Evolutionary conservation across 2,329 filamentous ascomycete species (phyloP), one percentile per base, ranked within the genome.

Genomic region (Grosmannia penicillata): DNA sequence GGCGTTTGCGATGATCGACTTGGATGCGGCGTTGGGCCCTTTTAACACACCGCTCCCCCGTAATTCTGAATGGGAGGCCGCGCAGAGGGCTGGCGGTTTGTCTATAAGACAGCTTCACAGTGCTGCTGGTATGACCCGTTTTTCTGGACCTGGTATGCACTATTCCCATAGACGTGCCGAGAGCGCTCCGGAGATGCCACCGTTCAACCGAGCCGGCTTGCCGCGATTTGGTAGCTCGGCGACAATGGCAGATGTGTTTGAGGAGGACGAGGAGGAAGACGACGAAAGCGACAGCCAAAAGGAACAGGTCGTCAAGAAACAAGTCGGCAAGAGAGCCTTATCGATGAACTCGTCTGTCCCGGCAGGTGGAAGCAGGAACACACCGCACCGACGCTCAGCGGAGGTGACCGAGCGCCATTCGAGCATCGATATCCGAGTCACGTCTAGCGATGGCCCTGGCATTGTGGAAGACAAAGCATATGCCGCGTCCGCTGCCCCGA

Each of bases 11-110:
- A 80, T 95, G 56, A 93, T 98, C 45, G 91, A 98, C 56, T 64
- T 98, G 30, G 91, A 98, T 59, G 89, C 87, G 15, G 91, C 89
- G 21, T 68, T 96, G 2, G 87, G 86, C 2, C 86, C 89, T 0
- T 93, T 94, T 57, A 91, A 93, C 50, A 93, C 86, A 0, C 82
- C 82, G 21, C 62, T 76, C 2, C 64, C 63, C 24, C 65, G 66
- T 10, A 77, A 76, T 42, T 62, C 71, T 3, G 75, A 78, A 43
- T 81, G 78, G 68, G 75, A 80, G 44, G 72, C 75, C 3, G 77
- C 75, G 8, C 75, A 81, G 47, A 65, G 65, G 42, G 66, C 67
- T 1, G 68, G 70, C 7, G 65, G 65, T 7, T 60, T 63, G n/a
- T 60, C 65, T 27, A 75, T 79, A 50, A 71, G 79, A 46, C 72